Percentiles rank a stretch among this genome's conserved stretches.
Conservation (phyloP, 768 basidiomycete species). For the Inosperma sp. region DNA sequence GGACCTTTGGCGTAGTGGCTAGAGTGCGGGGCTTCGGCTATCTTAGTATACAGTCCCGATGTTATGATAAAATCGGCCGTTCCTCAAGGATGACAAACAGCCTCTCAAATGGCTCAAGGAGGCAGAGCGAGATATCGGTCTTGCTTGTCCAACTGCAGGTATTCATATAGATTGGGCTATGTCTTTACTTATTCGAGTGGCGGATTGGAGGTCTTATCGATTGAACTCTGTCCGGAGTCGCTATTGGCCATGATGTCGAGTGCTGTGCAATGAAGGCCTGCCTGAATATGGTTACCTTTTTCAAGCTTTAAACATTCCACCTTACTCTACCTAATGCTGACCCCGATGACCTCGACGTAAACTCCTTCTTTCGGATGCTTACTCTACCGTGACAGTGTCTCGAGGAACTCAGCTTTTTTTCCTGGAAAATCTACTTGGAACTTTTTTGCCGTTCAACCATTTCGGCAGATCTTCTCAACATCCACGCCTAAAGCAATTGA, state of each 20-base stretch:
- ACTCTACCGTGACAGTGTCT: not conserved
- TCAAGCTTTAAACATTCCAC: not conserved
- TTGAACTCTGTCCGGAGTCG: not conserved
- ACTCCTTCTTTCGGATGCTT: not conserved
- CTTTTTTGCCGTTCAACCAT: not conserved
- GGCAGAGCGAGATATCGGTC: too few relatives aligned
- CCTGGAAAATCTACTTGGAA: not conserved
- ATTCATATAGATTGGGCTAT: too few relatives aligned
- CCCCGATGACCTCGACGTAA: not conserved
- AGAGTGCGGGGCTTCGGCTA: too few relatives aligned
- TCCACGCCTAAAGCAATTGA: not conserved
- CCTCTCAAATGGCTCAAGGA: too few relatives aligned
- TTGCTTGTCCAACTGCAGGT: too few relatives aligned
- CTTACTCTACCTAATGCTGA: not conserved
- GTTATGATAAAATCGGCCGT: too few relatives aligned
- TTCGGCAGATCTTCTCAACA: not conserved
- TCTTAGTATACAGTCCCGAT: too few relatives aligned
- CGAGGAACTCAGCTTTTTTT: too few relatives aligned
- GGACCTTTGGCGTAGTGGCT: too few relatives aligned
- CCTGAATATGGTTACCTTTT: not conserved
- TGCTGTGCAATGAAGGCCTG: not conserved
- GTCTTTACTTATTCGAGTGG: not conserved
- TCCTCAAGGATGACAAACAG: too few relatives aligned
- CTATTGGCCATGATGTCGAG: not conserved
- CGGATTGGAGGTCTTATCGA: not conserved